Conservation (phyloP, 2,329 filamentous ascomycete species). For the Aspergillus sojae region DNA sequence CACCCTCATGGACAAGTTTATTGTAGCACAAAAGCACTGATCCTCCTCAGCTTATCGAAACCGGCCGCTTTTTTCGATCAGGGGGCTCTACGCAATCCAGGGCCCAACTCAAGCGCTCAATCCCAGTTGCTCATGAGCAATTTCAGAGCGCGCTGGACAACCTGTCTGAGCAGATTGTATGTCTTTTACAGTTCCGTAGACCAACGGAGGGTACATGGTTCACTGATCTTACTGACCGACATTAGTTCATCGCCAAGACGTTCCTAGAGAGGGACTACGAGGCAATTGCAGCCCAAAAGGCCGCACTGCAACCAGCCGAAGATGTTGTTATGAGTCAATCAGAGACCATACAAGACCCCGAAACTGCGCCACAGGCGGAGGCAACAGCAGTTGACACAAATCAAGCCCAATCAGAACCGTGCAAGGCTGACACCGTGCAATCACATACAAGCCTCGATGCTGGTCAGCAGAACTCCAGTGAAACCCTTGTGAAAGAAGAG, state of each 20-base stretch:
- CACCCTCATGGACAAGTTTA: not conserved
- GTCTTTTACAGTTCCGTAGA: conserved; percentile 15
- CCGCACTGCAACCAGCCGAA: conserved; percentile 27
- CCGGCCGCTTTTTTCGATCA: conserved; percentile 44
- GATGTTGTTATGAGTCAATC: conserved; percentile 36
- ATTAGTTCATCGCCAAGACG: conserved; percentile 46
- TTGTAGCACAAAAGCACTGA: conserved; percentile 19
- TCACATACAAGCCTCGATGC: conserved; percentile 19
- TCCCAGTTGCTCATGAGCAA: conserved; percentile 42
- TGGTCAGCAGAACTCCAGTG: conserved; percentile 14
- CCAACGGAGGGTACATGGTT: not conserved
- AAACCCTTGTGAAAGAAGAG: conserved; percentile 27
- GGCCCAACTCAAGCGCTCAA: conserved; percentile 38
- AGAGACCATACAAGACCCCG: conserved; percentile 18
- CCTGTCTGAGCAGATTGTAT: conserved; percentile 47
- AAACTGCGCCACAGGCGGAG: conserved; percentile 19
- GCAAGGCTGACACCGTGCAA: conserved; percentile 15
- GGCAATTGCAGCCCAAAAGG: conserved; percentile 35
- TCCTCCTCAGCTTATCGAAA: conserved; percentile 42
- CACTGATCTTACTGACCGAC: conserved; percentile 6
- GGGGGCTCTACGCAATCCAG: conserved; percentile 37
- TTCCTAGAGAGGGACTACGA: conserved; percentile 47
- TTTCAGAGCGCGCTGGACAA: conserved; percentile 45
- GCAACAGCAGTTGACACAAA: conserved; percentile 23
- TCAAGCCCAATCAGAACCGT: conserved; percentile 21